Base-by-base conservation (phyloP, 1,284 basidiomycete species). In the Moesziomyces sp. region DNA sequence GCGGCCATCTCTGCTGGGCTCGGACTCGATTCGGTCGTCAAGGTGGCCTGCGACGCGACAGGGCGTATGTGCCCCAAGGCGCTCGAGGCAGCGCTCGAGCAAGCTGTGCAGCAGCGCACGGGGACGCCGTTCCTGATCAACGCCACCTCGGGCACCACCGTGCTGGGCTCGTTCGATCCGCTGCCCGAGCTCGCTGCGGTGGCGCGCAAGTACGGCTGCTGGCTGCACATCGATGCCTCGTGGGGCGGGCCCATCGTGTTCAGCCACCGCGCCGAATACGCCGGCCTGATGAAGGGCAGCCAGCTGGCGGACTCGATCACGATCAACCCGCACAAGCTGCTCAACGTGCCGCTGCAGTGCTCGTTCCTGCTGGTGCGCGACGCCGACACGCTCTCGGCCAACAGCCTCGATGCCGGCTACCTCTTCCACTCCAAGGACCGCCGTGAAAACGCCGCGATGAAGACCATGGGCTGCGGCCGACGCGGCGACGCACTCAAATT, bases 281-380 rank as follows among this genome's bases (percentile, higher is more conserved):
- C 60, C 3, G 9, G 26, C 5, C 50, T 83, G 28, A 74, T 86
- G 60, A 57, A 67, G 14, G 85, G 85, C 14, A 76, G 77, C 33
- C 45, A 71, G 16, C 26, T 58, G 11, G 84, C 84, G 3, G 74
- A 86, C 58, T 84, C 82, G 58, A 71, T 86, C 55, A 83, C 84
- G 14, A 76, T 86, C 62, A 85, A 84, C 46, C 85, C 85, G 8
- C 85, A 86, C 78, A 86, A 86, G 67, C 81, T 86, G 63, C 75
- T 86, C 46, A 84, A 81, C 26, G 81, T 84, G 16, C 84, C 85
- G 9, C 80, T 85, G 33, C 85, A 85, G 33, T 85, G 84, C 64
- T 84, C 84, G 11, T 85, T 86, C 76, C 53, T 85, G 26, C 74
- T 86, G 5, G 84, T 84, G 2, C 68, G 68, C 9, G 58, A 83